Percentiles rank a stretch among this genome's conserved stretches.
phyloP scores from a whole-genome alignment of 2,329 filamentous ascomycete species.

The Neofusicoccum cordaticola region DNA sequence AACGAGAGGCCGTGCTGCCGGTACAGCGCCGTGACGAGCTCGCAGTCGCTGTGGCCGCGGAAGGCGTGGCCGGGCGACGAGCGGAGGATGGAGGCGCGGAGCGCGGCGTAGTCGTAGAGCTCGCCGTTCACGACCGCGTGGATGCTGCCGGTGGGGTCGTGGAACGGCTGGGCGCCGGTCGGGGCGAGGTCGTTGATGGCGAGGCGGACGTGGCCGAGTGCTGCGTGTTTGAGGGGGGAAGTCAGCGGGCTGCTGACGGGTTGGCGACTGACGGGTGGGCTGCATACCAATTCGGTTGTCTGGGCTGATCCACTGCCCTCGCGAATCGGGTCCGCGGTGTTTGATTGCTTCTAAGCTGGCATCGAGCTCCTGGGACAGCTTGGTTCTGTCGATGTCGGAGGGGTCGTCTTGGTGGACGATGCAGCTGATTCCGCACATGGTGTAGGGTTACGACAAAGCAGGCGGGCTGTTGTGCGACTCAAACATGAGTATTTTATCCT shows the following conservation, averaged over 20 bases:
- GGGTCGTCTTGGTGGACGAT: constrained; percentile 9
- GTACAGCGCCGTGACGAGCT: constrained; percentile 55
- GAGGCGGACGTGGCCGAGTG: constrained; percentile 28
- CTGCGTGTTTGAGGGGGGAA: constrained; percentile 10
- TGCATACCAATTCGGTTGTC: constrained; percentile 42
- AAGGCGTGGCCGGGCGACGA: constrained; percentile 42
- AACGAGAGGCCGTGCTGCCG: constrained; percentile 45
- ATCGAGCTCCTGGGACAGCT: constrained; percentile 20
- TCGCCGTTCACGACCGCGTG: constrained; percentile 61
- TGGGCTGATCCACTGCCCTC: constrained; percentile 47
- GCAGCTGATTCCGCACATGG: constrained; percentile 12
- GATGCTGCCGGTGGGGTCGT: constrained; percentile 27
- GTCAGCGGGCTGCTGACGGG: not conserved
- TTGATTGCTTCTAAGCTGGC: constrained; percentile 39
- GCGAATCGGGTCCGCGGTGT: constrained; percentile 48
- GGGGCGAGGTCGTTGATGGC: constrained; percentile 27
- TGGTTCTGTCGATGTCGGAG: not conserved
- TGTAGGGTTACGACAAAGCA: not conserved
- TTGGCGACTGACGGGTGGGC: not conserved
- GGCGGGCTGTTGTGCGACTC: no score
- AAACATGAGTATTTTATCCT: no score
- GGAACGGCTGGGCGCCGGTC: constrained; percentile 28
- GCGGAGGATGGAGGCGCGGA: constrained; percentile 39
- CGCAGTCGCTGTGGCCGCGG: constrained; percentile 48
- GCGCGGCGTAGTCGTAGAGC: constrained; percentile 54